phyloP scores from a whole-genome alignment of 805 yeast species.

The Monosporozyma aerobia region DNA sequence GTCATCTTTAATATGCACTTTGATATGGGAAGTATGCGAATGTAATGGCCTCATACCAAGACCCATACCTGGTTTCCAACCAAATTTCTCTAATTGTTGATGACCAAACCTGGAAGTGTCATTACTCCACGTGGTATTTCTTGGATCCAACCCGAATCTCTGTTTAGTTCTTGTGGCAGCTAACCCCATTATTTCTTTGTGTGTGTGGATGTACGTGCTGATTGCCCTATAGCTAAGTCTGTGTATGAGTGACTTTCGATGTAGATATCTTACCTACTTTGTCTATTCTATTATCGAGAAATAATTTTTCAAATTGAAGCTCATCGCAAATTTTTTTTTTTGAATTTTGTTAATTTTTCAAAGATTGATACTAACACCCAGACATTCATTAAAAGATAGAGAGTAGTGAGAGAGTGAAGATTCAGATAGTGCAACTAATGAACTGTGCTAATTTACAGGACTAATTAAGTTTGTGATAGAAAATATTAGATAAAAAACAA shows the following conservation, averaged over 20 bases:
- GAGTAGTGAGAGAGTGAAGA: not conserved
- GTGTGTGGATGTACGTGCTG: not conserved
- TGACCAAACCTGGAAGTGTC: constrained; percentile 81
- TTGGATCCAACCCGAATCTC: constrained; percentile 83
- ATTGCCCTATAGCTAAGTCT: no score
- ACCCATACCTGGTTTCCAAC: constrained; percentile 92
- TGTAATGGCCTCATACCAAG: constrained; percentile 49
- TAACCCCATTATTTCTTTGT: constrained; percentile 50
- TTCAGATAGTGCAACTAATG: no score
- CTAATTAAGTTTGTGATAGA: no score
- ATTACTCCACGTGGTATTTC: constrained; percentile 92
- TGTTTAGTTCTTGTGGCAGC: constrained; percentile 76
- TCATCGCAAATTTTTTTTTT: constrained; percentile 1
- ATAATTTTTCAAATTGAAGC: not conserved
- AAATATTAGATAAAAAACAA: no score
- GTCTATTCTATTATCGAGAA: not conserved
- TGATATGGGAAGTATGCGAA: constrained; percentile 67
- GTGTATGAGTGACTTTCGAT: no score
- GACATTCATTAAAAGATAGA: not conserved
- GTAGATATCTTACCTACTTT: not conserved
- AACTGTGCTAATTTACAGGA: no score
- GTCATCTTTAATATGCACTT: constrained; percentile 74
- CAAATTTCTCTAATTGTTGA: constrained; percentile 67
- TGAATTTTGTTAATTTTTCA: not conserved
- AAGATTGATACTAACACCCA: not conserved